Conservation (phyloP, 352 stramenopile genomes). For the Pythium vanterpoolii region DNA sequence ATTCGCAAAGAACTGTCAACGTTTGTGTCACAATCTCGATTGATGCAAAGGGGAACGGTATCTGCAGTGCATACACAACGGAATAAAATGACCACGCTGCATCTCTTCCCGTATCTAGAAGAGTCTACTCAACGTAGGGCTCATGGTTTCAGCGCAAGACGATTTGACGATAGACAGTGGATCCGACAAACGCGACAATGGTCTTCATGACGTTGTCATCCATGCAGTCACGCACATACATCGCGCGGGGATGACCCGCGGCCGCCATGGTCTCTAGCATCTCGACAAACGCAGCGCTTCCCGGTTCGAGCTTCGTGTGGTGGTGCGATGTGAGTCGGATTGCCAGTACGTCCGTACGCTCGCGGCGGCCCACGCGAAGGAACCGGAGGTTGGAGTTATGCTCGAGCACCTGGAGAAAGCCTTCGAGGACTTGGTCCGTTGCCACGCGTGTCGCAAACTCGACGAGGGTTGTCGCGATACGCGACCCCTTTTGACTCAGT, state of each 20-base stretch:
- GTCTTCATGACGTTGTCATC: constrained; percentile 2
- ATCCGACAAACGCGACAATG: not conserved
- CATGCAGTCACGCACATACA: not conserved
- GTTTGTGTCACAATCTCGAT: no score
- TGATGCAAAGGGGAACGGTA: no score
- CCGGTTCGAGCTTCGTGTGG: not conserved
- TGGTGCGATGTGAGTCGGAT: not conserved
- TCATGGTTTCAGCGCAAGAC: not conserved
- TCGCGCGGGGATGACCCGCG: not conserved
- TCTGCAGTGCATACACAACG: no score
- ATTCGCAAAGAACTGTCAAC: no score
- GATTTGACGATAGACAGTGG: constrained; percentile 3
- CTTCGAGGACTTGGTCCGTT: not conserved
- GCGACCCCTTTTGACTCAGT: not conserved
- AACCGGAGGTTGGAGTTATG: not conserved
- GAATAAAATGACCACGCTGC: no score
- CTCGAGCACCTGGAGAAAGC: not conserved
- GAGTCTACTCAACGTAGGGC: no score
- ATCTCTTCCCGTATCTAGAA: no score
- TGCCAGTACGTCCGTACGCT: not conserved
- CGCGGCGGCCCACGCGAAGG: constrained; percentile 1
- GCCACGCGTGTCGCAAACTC: constrained; percentile 6
- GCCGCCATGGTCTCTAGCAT: not conserved
- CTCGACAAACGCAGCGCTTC: not conserved
- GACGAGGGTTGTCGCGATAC: not conserved